phyloP scores from a whole-genome alignment of 176 grass and related monocot species.

The Zoysia pacifica region DNA sequence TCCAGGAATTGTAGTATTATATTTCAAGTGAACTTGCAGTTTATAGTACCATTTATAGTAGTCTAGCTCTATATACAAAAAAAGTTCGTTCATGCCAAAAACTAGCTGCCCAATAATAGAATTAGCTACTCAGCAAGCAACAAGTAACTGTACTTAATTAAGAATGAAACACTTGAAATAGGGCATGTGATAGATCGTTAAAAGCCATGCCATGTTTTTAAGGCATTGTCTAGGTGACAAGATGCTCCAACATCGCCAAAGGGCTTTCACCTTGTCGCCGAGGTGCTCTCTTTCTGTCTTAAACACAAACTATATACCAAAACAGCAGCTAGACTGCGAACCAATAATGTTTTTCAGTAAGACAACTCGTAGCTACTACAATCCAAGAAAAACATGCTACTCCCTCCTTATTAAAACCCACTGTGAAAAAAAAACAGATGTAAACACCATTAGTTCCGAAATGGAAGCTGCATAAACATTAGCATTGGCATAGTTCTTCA shows the following conservation, averaged over 20 bases:
- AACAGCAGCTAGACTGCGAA: neutral
- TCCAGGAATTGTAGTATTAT: neutral
- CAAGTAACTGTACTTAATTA: neutral
- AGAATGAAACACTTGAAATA: neutral
- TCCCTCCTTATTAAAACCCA: slow-evolving; percentile 1
- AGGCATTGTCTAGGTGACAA: neutral
- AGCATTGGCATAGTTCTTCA: neutral
- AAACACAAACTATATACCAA: neutral
- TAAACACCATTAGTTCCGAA: neutral
- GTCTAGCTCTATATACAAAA: neutral
- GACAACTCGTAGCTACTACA: neutral
- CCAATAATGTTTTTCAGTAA: slow-evolving; percentile 3
- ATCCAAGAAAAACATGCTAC: neutral
- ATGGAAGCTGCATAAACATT: slow-evolving; percentile 3
- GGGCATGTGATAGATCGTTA: neutral
- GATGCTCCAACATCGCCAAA: neutral
- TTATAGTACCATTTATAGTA: neutral
- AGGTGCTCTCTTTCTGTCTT: neutral
- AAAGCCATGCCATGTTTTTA: neutral
- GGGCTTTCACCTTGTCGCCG: neutral
- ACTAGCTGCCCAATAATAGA: neutral
- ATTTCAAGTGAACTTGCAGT: neutral
- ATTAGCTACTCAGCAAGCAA: neutral
- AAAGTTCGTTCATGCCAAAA: neutral
- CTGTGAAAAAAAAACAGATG: neutral